Base-by-base conservation (phyloP, 192 early-diverging fungal species). In the Coemansia sp. region DNA sequence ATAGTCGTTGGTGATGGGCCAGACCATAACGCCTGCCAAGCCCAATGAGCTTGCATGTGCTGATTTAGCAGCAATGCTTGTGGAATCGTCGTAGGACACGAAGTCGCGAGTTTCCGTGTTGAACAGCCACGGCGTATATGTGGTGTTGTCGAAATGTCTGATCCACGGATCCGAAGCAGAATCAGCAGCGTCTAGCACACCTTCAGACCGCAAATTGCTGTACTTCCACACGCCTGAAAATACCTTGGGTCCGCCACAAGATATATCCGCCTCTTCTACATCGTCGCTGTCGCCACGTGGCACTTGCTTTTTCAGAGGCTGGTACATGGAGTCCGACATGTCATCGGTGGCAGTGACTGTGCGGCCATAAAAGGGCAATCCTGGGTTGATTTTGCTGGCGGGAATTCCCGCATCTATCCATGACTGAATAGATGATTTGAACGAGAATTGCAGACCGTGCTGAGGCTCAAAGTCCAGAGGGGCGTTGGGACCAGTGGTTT, bases 11-110 rank as follows among this genome's bases (percentile, higher is more conserved):
- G 81, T 80, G 16, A 87, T 54, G 3, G 81, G 80, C 86, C 88
- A 90, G 6, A 86, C 72, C 87, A 90, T 88, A 42, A 87, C 67
- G 11, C 88, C 88, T n/a, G 72, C 84, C 33, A 91, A 59, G 1
- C 74, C 72, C 35, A 15, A 33, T 2, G 61, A 44, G 16, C 67
- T 59, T 3, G 74, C 74, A 33, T 63, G 65, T 18, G 78, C 78
- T 45, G 72, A 78, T 47, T 84, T 72, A 0, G 79, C 78, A 37
- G 83, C 84, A 14, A 82, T 58, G 28, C 60, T 68, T 10, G 78
- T 28, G 0, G 82, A 61, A 26, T 78, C 65, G 59, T 89, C 87
- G 60, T 90, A 91, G 0, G 87, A 86, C 42, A 91, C 81, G 62
- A 85, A 88, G 30, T 71, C 62, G 20, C 53, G 79, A 4, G 76